Evolutionary conservation across 2,329 filamentous ascomycete species (phyloP).

Genomic region (Allantophomopsis lycopodina): DNA sequence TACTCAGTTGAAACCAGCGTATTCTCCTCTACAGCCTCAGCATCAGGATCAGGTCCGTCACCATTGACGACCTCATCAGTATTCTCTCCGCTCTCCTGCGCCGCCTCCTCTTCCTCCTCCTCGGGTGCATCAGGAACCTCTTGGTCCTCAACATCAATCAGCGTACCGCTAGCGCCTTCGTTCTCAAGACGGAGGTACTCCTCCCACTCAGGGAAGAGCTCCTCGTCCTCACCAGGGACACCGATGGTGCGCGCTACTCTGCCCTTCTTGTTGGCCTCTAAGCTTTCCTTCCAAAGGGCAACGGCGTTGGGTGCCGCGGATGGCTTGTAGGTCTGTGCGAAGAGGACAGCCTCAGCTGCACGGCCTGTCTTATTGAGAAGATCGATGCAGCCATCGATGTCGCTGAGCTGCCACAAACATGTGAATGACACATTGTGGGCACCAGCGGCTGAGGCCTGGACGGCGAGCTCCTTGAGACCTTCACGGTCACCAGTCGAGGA

Average conservation of each 20-base stretch:
- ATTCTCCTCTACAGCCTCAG: conserved; percentile 7
- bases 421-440: conserved; percentile 91
- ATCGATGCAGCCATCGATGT: conserved; percentile 69
- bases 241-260: conserved; percentile 77
- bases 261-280: conserved; percentile 76
- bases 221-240: conserved; percentile 67
- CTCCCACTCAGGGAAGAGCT: conserved; percentile 94
- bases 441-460: conserved; percentile 61
- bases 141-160: conserved; percentile 15
- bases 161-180: conserved; percentile 33
- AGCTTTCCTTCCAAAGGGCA: conserved; percentile 63
- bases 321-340: conserved; percentile 92
- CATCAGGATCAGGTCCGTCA: conserved; percentile 9
- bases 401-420: conserved; percentile 74
- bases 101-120: background rate
- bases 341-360: conserved; percentile 74
- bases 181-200: conserved; percentile 74
- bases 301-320: conserved; percentile 56
- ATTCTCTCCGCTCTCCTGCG: background rate
- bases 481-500: conserved; percentile 69
- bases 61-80: conserved; percentile 1
- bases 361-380: conserved; percentile 69
- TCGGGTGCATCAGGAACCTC: conserved; percentile 7
- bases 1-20: conserved; percentile 1
- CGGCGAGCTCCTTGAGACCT: conserved; percentile 59